These are phyloP conservation scores for Beta corolliflora DNA, from an alignment of 179 eudicot genomes.

Conservation along the genomic window DNA sequence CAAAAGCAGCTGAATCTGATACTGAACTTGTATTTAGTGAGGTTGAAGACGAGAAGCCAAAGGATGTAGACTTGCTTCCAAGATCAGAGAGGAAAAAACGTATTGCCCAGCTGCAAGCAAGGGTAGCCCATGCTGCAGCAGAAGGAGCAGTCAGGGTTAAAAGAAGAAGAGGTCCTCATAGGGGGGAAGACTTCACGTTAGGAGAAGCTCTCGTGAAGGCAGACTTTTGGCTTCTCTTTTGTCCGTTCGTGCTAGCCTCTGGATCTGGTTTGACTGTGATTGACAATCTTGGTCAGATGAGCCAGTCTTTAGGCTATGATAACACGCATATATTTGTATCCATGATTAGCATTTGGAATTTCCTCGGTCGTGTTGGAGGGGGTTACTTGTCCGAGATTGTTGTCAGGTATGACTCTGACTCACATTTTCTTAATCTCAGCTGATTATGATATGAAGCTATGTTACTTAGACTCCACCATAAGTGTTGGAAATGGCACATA, in stretches of 20 bases:
- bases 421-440: background rate
- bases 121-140: slow-evolving; percentile 57
- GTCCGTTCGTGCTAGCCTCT: slow-evolving; percentile 49
- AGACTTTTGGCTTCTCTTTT: slow-evolving; percentile 57
- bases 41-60: slow-evolving; percentile 53
- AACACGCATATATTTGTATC: slow-evolving; percentile 58
- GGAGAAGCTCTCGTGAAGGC: slow-evolving; percentile 60
- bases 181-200: slow-evolving; percentile 66
- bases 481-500: background rate
- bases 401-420: slow-evolving; percentile 41
- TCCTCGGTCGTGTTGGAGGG: slow-evolving; percentile 64
- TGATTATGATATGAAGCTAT: background rate
- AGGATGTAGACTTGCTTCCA: slow-evolving; percentile 45
- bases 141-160: slow-evolving; percentile 58
- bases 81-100: slow-evolving; percentile 52
- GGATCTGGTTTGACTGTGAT: slow-evolving; percentile 66
- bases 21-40: slow-evolving; percentile 51
- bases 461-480: background rate
- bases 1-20: slow-evolving; percentile 46
- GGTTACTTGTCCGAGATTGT: slow-evolving; percentile 58
- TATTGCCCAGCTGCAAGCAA: slow-evolving; percentile 51
- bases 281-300: slow-evolving; percentile 66
- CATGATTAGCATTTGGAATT: slow-evolving; percentile 66
- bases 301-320: slow-evolving; percentile 55
- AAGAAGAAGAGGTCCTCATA: slow-evolving; percentile 55